Conservation (phyloP, 2,329 filamentous ascomycete genomes). For the Aspergillus puulaauensis region DNA sequence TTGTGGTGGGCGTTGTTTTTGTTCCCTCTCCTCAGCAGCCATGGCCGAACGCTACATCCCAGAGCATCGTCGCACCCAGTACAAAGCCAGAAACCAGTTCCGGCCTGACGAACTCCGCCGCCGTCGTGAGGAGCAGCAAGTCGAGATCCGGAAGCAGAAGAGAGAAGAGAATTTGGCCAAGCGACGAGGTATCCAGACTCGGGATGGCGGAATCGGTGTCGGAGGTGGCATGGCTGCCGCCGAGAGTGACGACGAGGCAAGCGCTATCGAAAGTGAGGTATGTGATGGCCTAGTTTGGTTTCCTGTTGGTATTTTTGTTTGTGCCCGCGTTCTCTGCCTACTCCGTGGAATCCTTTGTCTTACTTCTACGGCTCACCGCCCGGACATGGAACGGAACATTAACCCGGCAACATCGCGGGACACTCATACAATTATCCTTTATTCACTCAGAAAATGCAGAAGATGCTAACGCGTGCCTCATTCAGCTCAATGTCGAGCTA, state of each 20-base stretch:
- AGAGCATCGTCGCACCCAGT: slow-evolving; percentile 97
- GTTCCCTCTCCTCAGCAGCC: slow-evolving; percentile 41
- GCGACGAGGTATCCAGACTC: slow-evolving; percentile 86
- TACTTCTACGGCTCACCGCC: slow-evolving; percentile 37
- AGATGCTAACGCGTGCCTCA: slow-evolving; percentile 22
- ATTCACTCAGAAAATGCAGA: neutral
- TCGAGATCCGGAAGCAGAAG: slow-evolving; percentile 98
- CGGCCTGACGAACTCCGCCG: slow-evolving; percentile 98
- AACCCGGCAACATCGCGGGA: neutral
- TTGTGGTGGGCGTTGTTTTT: slow-evolving; percentile 31
- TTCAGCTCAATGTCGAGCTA: slow-evolving; percentile 91
- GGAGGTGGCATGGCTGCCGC: slow-evolving; percentile 72
- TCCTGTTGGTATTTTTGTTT: slow-evolving; percentile 3
- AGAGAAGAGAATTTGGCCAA: slow-evolving; percentile 98
- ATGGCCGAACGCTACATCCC: slow-evolving; percentile 99
- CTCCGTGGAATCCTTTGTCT: slow-evolving; percentile 25
- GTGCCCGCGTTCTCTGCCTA: neutral
- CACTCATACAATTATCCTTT: slow-evolving; percentile 4
- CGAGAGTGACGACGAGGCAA: slow-evolving; percentile 96
- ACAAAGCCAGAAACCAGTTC: slow-evolving; percentile 99
- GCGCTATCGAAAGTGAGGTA: slow-evolving; percentile 95
- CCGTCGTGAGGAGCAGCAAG: slow-evolving; percentile 97
- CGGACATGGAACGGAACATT: slow-evolving; percentile 20
- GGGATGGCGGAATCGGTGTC: slow-evolving; percentile 62
- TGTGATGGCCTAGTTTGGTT: slow-evolving; percentile 34